These are phyloP conservation scores for Camellia oleifera DNA, from an alignment of 179 eudicot genomes.

Conservation along the genomic window DNA sequence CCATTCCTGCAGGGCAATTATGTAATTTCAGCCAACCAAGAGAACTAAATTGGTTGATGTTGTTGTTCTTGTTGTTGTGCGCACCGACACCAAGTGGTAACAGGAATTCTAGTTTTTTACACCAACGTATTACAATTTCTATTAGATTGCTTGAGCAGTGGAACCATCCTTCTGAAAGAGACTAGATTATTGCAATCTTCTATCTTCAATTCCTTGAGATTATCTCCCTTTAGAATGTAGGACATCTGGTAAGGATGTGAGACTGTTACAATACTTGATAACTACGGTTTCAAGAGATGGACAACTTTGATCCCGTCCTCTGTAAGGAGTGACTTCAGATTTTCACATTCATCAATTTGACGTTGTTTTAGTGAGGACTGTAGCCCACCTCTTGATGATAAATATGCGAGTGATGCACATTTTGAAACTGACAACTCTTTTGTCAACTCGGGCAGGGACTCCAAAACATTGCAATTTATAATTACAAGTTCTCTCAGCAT, in stretches of 20 bases:
- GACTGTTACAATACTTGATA: neutral
- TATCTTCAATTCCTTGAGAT: neutral
- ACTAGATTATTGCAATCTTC: neutral
- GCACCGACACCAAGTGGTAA: neutral
- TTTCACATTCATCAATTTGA: accelerated
- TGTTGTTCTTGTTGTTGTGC: neutral
- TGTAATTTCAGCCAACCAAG: neutral
- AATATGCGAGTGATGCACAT: neutral
- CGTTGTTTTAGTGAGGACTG: neutral
- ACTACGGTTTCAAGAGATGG: neutral
- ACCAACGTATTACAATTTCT: neutral
- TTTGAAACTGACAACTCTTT: neutral
- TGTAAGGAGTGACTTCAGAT: neutral
- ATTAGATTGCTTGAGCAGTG: neutral
- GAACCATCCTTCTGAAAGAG: constrained; percentile 11
- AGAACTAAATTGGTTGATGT: neutral
- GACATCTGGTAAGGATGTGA: neutral
- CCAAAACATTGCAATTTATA: neutral
- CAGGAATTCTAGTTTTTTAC: neutral
- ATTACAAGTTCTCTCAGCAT: neutral
- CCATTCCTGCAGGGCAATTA: neutral
- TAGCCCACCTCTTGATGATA: neutral
- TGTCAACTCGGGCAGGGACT: neutral
- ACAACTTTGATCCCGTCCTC: constrained; percentile 5
- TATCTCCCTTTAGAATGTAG: neutral